Base-by-base conservation (phyloP, 352 stramenopile species). In the Blastocystis sp. region DNA sequence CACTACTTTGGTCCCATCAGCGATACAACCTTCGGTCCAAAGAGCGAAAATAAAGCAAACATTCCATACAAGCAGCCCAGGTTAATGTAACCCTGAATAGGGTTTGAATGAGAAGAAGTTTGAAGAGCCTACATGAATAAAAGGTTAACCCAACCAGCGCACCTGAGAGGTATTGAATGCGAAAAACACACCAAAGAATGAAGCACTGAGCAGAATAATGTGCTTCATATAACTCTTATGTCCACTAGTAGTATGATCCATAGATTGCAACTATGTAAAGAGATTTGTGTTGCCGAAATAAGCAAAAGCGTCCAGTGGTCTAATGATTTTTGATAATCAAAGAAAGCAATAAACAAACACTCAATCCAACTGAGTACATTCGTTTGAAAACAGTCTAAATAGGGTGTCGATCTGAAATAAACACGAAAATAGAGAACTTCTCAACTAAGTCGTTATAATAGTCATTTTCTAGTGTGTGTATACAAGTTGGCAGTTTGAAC, bases 181-280 rank as follows among this genome's bases (percentile, higher is more conserved):
- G 66, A 90, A 84, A 54, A 90, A 90, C 20, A 90, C 64, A 56
- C 54, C 54, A 54, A 90, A 90, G 77, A 90, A 90, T 70, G 23
- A 88, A n/a, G 70, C 59, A 39, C 62, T 88, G 34, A 88, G 62
- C 53, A 88, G n/a, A 64, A 88, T 79, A 45, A 88, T 56, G 39
- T 88, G 43, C 26, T 69, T 61, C 62, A 88, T 79, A 47, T 88
- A 88, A 26, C 62, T 88, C 77, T 88, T 88, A 37, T 41, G 73
- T 9, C 29, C 26, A 23, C 62, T 61, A 55, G 1, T 29, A 43
- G 26, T 20, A 37, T 26, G 50, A n/a, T 84, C 20, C 73, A 84
- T 84, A 13, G 13, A 37, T 53, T 20, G 11, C 20, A 20, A 56
- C 18, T 75, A 47, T 13, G 13, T 77, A 9, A 61, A 61, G 39